phyloP scores from a whole-genome alignment of 202 grass and related monocot genomes.

The Eragrostis tef region DNA sequence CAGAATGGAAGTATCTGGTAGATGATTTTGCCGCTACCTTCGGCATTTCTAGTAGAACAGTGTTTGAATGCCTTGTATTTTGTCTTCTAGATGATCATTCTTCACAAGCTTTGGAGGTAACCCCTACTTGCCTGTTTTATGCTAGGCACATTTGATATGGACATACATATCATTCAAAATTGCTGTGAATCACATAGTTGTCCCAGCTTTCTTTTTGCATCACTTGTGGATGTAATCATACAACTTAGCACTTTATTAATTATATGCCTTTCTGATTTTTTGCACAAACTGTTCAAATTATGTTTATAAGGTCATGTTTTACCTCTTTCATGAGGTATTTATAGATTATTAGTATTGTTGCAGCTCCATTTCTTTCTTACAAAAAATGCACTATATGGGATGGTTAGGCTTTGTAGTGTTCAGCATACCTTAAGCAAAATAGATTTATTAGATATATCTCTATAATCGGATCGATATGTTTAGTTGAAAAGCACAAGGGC shows the following conservation, averaged over 20 bases:
- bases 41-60: constrained; percentile 64
- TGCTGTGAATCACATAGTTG: constrained; percentile 18
- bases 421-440: neutral
- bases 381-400: neutral
- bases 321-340: constrained; percentile 9
- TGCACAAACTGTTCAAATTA: constrained; percentile 24
- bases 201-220: constrained; percentile 25
- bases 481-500: neutral
- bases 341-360: constrained; percentile 3
- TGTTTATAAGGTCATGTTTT: constrained; percentile 18
- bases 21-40: constrained; percentile 88
- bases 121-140: constrained; percentile 28
- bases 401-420: neutral
- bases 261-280: constrained; percentile 6
- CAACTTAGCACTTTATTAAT: constrained; percentile 7
- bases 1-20: constrained; percentile 83
- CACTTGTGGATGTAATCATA: constrained; percentile 22
- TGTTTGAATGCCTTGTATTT: constrained; percentile 81
- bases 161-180: constrained; percentile 17
- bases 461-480: constrained; percentile 10
- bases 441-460: neutral
- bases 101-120: constrained; percentile 81
- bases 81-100: constrained; percentile 88
- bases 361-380: neutral
- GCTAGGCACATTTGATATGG: constrained; percentile 18